phyloP scores from a whole-genome alignment of 257 asterid species.

The Solanum arcanum region DNA sequence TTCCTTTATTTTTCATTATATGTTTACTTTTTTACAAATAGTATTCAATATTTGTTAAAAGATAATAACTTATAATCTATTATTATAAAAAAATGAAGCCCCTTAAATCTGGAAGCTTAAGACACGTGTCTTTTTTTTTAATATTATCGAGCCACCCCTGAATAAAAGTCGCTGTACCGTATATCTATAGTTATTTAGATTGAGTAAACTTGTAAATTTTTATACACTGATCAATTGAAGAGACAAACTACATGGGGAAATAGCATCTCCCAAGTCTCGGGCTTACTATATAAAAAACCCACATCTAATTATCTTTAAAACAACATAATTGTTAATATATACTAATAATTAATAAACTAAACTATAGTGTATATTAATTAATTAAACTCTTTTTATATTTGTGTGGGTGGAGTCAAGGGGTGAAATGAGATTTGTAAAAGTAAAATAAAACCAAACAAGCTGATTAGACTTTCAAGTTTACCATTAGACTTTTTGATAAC shows the following conservation, averaged over 20 bases:
- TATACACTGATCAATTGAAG: not conserved
- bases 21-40: too few species aligned
- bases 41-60: too few species aligned
- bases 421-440: not conserved
- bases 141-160: too few species aligned
- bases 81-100: too few species aligned
- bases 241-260: not conserved
- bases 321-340: not conserved
- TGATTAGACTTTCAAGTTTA: not conserved
- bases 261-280: not conserved
- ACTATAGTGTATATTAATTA: not conserved
- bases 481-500: not conserved
- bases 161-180: not conserved
- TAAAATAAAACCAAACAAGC: not conserved
- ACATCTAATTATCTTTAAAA: not conserved
- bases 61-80: too few species aligned
- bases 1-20: too few species aligned
- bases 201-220: not conserved
- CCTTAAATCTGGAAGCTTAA: too few species aligned
- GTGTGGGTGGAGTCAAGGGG: not conserved
- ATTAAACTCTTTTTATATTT: not conserved
- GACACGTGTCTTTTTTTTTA: too few species aligned
- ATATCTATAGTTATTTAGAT: not conserved
- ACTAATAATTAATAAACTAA: not conserved
- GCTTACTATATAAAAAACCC: not conserved